Evolutionary conservation across 352 stramenopile genomes (phyloP), one percentile per base, ranked within the genome.

Genomic region (Phytophthora boehmeriae): DNA sequence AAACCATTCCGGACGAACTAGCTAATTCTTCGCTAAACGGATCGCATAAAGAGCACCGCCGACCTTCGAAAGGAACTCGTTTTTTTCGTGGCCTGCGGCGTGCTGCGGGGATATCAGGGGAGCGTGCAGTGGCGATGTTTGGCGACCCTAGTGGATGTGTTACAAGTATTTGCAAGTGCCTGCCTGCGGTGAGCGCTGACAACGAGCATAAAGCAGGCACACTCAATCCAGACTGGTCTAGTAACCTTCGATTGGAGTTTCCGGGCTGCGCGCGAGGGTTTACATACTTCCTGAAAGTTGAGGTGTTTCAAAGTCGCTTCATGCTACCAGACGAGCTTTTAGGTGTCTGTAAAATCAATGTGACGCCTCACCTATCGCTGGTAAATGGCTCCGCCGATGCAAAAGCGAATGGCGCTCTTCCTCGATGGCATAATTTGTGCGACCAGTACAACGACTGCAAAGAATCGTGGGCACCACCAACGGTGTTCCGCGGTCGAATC

Each of bases 381-480:
- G 80, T 89, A 39, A 87, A 87, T 48, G 86, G 77, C 14, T 95
- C 86, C 30, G 86, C 86, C 4, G 86, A 95, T 30, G 86, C 86
- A 5, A 92, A 92, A 35, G 86, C 86, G 2, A 95, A 92, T 27
- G 86, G 86, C 5, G 86, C 86, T 19, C 63, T 95, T 16, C 79
- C 81, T 48, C 76, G 86, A 19, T 95, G 86, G 86, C 83, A 93
- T 45, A 95, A 95, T 54, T 56, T 94, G n/a, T 92, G 86, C 53
- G 86, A 94, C 36, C 84, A 92, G 62, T 94, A 94, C 63, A 90
- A 94, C 48, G 86, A 94, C 56, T 94, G 86, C 56, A 86, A 87
- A 25, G 86, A 92, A 50, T 94, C 83, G 2, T 94, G 86, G 86
- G 86, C 86, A 19, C 86, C 86, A 1, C 86, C 86, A 10, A 94